phyloP scores from a whole-genome alignment of 345 rosid species.

The Bretschneidera sinensis region DNA sequence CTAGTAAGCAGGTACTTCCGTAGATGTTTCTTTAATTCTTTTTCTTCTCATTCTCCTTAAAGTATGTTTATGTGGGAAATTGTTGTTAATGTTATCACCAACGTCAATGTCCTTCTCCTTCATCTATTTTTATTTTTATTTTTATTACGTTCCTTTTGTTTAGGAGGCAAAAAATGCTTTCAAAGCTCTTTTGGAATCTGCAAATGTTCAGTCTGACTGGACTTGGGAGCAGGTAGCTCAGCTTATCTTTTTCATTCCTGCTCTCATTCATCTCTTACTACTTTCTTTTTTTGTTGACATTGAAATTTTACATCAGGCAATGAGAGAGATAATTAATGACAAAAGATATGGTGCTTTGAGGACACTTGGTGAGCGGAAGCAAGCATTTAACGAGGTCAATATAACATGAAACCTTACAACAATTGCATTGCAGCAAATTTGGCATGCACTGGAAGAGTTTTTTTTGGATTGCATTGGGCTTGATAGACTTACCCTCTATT shows the following conservation, averaged over 20 bases:
- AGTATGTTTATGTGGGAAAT: neutral
- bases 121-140: neutral
- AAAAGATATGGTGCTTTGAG: slow-evolving; percentile 81
- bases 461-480: slow-evolving; percentile 3
- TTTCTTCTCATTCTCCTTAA: neutral
- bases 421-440: neutral
- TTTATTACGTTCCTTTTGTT: slow-evolving; percentile 13
- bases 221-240: slow-evolving; percentile 95
- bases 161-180: slow-evolving; percentile 99
- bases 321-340: slow-evolving; percentile 83
- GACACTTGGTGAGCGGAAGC: slow-evolving; percentile 96
- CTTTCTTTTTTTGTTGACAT: slow-evolving; percentile 17
- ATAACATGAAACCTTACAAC: slow-evolving; percentile 2
- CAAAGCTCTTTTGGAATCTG: slow-evolving; percentile 86
- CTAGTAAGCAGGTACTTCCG: slow-evolving; percentile 88
- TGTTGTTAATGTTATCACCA: neutral
- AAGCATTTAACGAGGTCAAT: slow-evolving; percentile 95
- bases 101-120: neutral
- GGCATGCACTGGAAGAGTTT: neutral
- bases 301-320: slow-evolving; percentile 45
- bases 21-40: too few relatives aligned
- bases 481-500: slow-evolving; percentile 7
- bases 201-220: slow-evolving; percentile 88
- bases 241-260: neutral
- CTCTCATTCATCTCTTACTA: neutral